Conservation (phyloP, 208 protist species). For the Trypanosomatidae sp. region DNA sequence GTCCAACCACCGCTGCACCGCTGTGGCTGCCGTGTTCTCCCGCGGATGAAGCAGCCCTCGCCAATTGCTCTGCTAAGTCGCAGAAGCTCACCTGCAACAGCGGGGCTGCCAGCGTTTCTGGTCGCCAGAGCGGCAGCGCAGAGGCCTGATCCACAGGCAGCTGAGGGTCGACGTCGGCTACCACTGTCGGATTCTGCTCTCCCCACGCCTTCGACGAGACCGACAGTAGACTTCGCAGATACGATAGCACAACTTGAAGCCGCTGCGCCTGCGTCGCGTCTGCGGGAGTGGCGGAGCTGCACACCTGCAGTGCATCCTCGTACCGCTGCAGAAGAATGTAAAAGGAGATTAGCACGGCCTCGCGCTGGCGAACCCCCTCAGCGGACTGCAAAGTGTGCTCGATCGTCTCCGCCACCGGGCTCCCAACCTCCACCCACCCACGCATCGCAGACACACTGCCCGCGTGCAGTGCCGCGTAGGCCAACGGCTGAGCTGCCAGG, state of each 20-base stretch:
- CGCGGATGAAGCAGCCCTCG: not conserved
- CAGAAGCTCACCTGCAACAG: slow-evolving; percentile 8
- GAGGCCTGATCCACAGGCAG: slow-evolving; percentile 10
- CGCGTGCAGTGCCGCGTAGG: slow-evolving; percentile 39
- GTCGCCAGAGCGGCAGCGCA: slow-evolving; percentile 12
- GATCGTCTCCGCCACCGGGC: slow-evolving; percentile 42
- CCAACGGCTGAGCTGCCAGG: slow-evolving; percentile 54
- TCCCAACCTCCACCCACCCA: slow-evolving; percentile 51
- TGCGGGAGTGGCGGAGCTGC: slow-evolving; percentile 31
- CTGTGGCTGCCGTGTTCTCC: not conserved
- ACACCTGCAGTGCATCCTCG: slow-evolving; percentile 59
- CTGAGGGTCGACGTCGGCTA: slow-evolving; percentile 6
- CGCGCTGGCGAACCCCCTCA: slow-evolving; percentile 21
- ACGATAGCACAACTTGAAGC: slow-evolving; percentile 53
- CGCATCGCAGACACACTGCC: slow-evolving; percentile 43
- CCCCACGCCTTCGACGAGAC: slow-evolving; percentile 14
- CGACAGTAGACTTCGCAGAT: slow-evolving; percentile 60
- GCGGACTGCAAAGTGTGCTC: slow-evolving; percentile 47
- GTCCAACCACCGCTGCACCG: not conserved
- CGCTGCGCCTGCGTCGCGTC: slow-evolving; percentile 52
- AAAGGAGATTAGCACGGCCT: slow-evolving; percentile 53
- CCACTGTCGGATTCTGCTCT: not conserved
- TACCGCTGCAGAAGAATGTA: slow-evolving; percentile 73
- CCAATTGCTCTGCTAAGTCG: slow-evolving; percentile 10
- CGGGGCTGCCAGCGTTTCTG: slow-evolving; percentile 15